A percentile compares a stretch with the other conserved stretches of the same genome.
Conservation (phyloP, 2,329 filamentous ascomycete genomes). For the Cadophora malorum region DNA sequence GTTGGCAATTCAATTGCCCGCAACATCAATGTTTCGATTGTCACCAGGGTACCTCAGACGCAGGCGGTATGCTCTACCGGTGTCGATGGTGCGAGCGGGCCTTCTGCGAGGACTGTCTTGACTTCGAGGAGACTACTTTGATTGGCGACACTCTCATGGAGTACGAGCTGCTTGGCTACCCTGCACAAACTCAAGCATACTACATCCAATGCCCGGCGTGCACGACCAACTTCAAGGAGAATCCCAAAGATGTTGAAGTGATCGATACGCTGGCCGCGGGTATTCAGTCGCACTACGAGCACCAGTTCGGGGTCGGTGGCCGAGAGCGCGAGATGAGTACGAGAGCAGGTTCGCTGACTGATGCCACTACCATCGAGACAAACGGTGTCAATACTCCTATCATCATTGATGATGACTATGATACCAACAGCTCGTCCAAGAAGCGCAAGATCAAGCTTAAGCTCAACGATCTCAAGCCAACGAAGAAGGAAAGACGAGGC, state of each 20-base stretch:
- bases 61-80: constrained; percentile 52
- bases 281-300: constrained; percentile 37
- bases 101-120: constrained; percentile 65
- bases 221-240: constrained; percentile 45
- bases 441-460: constrained; percentile 31
- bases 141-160: constrained; percentile 59
- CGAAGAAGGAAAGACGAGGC: constrained; percentile 23
- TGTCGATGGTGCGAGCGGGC: constrained; percentile 62
- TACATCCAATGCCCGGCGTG: constrained; percentile 59
- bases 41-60: constrained; percentile 54
- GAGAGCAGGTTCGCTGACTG: constrained; percentile 40
- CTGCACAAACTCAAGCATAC: constrained; percentile 52
- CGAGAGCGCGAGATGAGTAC: constrained; percentile 28
- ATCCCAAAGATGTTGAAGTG: constrained; percentile 41
- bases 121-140: constrained; percentile 57
- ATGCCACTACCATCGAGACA: constrained; percentile 45
- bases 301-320: constrained; percentile 24
- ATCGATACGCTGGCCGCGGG: constrained; percentile 42
- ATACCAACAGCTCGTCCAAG: constrained; percentile 17
- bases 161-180: constrained; percentile 57
- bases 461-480: not conserved
- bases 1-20: constrained; percentile 58
- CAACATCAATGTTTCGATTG: constrained; percentile 63
- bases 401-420: constrained; percentile 33
- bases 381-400: constrained; percentile 41